Base-by-base conservation (phyloP, 1,284 basidiomycete genomes). In the Sanghuangporus baumii region DNA sequence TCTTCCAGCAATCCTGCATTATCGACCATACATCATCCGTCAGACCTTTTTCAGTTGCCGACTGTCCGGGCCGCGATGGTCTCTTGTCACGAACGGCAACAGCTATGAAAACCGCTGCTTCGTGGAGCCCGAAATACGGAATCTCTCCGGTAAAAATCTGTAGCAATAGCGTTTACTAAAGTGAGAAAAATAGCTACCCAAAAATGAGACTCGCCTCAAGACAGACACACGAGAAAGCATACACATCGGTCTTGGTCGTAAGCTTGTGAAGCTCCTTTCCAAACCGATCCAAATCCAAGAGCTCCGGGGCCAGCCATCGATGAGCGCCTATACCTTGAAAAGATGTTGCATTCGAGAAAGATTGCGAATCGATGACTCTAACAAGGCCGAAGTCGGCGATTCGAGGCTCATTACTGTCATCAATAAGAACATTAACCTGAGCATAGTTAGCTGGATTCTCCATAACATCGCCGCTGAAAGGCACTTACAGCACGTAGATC, bases 321-420 rank as follows among this genome's bases (percentile, higher is more conserved):
- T 55, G 18, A 12, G 62, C 40, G 11, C 62, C 62, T 16, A 23
- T 52, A 2, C 62, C 62, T 5, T 36, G 18, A 40, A 63, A 59
- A 9, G 62, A 63, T 14, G 62, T 52, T n/a, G 54, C 50, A 2
- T 18, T 47, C 9, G 57, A 31, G 4, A 36, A 58, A 11, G 20
- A 12, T 11, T 58, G 56, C 14, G 47, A 54, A 31, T 63, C 57
- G 6, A 63, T 46, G 8, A 54, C 38, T 23, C 37, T 34, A 12
- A 55, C 61, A 36, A 63, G 62, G 3, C 62, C 62, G 50, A 63
- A 63, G 37, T 63, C 62, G 6, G 48, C 48, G 36, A 63, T 59
- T 12, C 50, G 47, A 5, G 62, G 57, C 8, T 55, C 23, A n/a
- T 38, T 3, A 26, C 20, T 31, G 3, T 58, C 48, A 31, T 63